Conservation (phyloP, 306 rosid species). For the Ormosia emarginata region DNA sequence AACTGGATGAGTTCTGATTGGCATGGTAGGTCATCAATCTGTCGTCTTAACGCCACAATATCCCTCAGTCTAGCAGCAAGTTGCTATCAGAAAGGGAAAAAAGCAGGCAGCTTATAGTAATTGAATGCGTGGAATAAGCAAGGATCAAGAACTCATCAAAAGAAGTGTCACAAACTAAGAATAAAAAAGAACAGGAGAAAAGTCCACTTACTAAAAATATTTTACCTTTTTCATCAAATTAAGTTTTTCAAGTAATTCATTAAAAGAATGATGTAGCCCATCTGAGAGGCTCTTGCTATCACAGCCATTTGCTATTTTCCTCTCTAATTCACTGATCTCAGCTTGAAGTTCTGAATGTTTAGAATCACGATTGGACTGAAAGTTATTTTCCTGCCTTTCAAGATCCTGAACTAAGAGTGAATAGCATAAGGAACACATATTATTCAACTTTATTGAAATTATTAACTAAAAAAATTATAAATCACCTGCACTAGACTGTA, state of each 20-base stretch:
- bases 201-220: neutral
- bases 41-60: constrained; percentile 52
- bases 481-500: neutral
- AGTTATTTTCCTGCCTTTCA: constrained; percentile 54
- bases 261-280: constrained; percentile 35
- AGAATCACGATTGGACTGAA: constrained; percentile 33
- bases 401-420: constrained; percentile 52
- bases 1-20: constrained; percentile 85
- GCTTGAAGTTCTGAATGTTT: constrained; percentile 42
- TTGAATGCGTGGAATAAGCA: constrained; percentile 21
- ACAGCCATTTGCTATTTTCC: constrained; percentile 36
- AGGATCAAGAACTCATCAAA: constrained; percentile 4
- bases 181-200: neutral
- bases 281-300: constrained; percentile 41
- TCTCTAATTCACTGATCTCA: constrained; percentile 59
- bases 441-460: neutral
- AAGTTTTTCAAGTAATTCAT: constrained; percentile 49
- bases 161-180: neutral
- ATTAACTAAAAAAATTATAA: neutral
- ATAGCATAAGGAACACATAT: constrained; percentile 12
- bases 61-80: constrained; percentile 58
- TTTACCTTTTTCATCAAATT: constrained; percentile 67
- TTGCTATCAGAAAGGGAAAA: constrained; percentile 42
- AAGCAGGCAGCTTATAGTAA: neutral
- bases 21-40: constrained; percentile 70